phyloP scores from a whole-genome alignment of 352 stramenopile genomes.

The Globisporangium orthogonon region DNA sequence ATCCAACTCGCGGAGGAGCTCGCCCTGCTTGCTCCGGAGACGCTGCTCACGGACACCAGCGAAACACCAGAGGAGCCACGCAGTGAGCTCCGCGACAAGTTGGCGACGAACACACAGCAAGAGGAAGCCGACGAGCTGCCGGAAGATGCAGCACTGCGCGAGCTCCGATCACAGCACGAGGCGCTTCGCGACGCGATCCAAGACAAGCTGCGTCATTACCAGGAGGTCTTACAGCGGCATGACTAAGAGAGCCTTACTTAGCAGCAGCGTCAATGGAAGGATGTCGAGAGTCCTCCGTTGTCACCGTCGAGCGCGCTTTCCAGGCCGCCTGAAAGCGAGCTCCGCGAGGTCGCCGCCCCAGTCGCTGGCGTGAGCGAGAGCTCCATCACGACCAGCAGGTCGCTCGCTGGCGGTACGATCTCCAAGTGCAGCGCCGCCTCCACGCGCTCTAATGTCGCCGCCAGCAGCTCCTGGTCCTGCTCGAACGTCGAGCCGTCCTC shows the following conservation, averaged over 20 bases:
- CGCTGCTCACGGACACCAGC: not conserved
- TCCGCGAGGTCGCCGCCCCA: constrained; percentile 18
- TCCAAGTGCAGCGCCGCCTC: constrained; percentile 44
- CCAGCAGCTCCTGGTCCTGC: constrained; percentile 50
- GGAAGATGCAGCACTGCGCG: not conserved
- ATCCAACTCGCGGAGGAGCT: constrained; percentile 11
- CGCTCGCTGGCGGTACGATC: constrained; percentile 43
- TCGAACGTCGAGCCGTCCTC: constrained; percentile 44
- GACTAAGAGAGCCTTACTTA: not conserved
- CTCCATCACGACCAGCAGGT: constrained; percentile 62
- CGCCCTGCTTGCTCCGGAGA: not conserved
- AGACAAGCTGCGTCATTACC: constrained; percentile 33
- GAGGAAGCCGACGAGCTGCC: not conserved
- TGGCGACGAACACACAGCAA: not conserved
- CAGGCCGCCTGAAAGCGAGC: constrained; percentile 29
- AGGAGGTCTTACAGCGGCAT: constrained; percentile 16
- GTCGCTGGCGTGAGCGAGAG: constrained; percentile 22
- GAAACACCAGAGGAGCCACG: not conserved
- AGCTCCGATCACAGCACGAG: constrained; percentile 27
- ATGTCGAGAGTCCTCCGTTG: constrained; percentile 8
- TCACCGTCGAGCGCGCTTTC: constrained; percentile 13
- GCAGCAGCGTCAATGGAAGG: constrained; percentile 7
- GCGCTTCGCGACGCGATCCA: constrained; percentile 26
- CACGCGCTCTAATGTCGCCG: constrained; percentile 27
- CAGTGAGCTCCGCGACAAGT: not conserved